These are phyloP conservation scores for Fusarium compactum DNA, from an alignment of 2,329 filamentous ascomycete genomes.

Conservation along the genomic window DNA sequence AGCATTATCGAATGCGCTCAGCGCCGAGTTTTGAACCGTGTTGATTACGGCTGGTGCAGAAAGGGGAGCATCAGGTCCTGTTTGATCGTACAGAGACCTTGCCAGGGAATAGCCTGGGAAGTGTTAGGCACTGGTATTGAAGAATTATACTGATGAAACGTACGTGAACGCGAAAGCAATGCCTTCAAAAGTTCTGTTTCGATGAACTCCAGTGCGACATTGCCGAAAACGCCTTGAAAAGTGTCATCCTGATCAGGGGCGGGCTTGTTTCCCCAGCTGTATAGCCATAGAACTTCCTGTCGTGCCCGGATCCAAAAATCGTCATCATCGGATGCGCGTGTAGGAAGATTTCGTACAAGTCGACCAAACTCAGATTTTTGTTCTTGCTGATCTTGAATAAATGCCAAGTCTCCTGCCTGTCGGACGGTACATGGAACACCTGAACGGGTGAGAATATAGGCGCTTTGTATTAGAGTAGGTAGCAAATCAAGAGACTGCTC, in stretches of 20 bases:
- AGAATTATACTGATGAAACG: constrained; percentile 41
- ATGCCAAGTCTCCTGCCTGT: constrained; percentile 70
- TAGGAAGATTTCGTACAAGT: constrained; percentile 66
- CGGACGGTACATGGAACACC: constrained; percentile 65
- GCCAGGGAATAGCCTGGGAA: constrained; percentile 71
- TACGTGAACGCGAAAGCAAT: constrained; percentile 71
- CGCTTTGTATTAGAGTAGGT: constrained; percentile 72
- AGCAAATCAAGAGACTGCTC: constrained; percentile 68
- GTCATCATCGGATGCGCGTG: constrained; percentile 68
- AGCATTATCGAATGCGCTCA: constrained; percentile 82
- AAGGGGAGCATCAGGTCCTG: constrained; percentile 63
- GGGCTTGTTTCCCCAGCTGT: constrained; percentile 72
- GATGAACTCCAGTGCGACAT: constrained; percentile 69
- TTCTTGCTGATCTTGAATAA: constrained; percentile 72
- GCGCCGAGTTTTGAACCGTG: constrained; percentile 71
- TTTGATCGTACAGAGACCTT: constrained; percentile 69
- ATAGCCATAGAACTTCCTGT: constrained; percentile 77
- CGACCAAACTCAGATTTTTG: constrained; percentile 71
- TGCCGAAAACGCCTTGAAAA: constrained; percentile 72
- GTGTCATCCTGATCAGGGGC: constrained; percentile 48
- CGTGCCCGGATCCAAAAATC: constrained; percentile 72
- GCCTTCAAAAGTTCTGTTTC: constrained; percentile 79
- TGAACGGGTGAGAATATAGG: constrained; percentile 65
- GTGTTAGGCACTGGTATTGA: constrained; percentile 11
- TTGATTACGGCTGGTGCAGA: constrained; percentile 65